phyloP scores from a whole-genome alignment of 2,329 filamentous ascomycete genomes.

The Ceratocystis diversiconidia region DNA sequence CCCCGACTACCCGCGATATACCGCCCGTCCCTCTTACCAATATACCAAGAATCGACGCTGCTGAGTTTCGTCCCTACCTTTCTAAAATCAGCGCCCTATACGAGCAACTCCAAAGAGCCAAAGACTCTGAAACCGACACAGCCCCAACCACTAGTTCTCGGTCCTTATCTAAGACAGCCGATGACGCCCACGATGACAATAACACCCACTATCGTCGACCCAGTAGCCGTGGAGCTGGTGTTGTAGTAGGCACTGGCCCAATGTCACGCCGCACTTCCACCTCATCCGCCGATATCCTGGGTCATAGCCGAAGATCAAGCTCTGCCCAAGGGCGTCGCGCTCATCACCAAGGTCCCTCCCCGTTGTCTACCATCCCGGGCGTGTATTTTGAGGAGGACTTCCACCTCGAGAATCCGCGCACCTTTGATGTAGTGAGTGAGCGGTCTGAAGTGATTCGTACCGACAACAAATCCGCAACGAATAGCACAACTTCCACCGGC shows the following conservation, averaged over 20 bases:
- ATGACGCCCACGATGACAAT: slow-evolving; percentile 18
- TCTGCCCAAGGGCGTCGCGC: slow-evolving; percentile 31
- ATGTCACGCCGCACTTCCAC: slow-evolving; percentile 30
- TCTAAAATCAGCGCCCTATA: slow-evolving; percentile 75
- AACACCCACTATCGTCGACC: slow-evolving; percentile 32
- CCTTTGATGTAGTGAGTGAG: slow-evolving; percentile 92
- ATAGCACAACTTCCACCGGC: slow-evolving; percentile 32
- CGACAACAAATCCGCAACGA: slow-evolving; percentile 41
- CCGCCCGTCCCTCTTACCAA: slow-evolving; percentile 86
- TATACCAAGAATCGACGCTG: slow-evolving; percentile 63
- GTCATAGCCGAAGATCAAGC: slow-evolving; percentile 12
- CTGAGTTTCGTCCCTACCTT: slow-evolving; percentile 73
- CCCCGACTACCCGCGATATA: slow-evolving; percentile 77
- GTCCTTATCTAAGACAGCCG: slow-evolving; percentile 27
- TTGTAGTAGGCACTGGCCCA: not conserved
- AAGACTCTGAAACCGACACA: slow-evolving; percentile 58
- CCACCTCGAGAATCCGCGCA: slow-evolving; percentile 86
- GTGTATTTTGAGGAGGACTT: slow-evolving; percentile 96
- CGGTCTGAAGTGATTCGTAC: slow-evolving; percentile 83
- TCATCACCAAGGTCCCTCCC: slow-evolving; percentile 58
- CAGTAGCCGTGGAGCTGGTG: slow-evolving; percentile 28
- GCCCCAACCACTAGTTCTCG: slow-evolving; percentile 23
- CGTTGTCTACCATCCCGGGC: slow-evolving; percentile 76
- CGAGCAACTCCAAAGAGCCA: slow-evolving; percentile 73
- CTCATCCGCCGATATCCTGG: slow-evolving; percentile 28